These are phyloP conservation scores for Stachybotrys chlorohalonatus DNA, from an alignment of 2,329 filamentous ascomycete genomes.

Conservation along the genomic window DNA sequence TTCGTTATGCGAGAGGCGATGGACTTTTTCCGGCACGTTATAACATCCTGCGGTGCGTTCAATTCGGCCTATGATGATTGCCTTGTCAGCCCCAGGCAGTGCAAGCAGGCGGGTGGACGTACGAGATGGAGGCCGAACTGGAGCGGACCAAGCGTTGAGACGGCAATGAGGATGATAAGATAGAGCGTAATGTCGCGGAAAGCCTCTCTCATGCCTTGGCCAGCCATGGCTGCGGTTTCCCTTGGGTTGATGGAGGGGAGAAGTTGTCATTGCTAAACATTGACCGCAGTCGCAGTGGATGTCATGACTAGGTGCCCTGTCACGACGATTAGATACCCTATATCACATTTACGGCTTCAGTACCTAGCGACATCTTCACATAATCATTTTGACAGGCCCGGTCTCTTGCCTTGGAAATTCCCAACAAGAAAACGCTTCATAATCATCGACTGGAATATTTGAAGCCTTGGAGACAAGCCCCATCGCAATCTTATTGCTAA, in stretches of 20 bases:
- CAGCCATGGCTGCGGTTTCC: conserved; percentile 17
- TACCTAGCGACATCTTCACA: neutral
- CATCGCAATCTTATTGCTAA: no score
- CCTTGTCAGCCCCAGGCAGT: neutral
- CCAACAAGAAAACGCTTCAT: no score
- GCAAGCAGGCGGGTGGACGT: conserved; percentile 17
- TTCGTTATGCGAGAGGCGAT: conserved; percentile 18
- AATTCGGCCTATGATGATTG: conserved; percentile 59
- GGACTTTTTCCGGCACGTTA: conserved; percentile 65
- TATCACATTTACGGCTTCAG: neutral
- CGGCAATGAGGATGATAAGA: conserved; percentile 64
- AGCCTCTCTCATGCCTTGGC: conserved; percentile 14
- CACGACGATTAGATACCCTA: no score
- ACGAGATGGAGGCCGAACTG: conserved; percentile 94
- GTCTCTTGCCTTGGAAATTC: no score
- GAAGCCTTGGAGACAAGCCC: no score
- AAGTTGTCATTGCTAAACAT: neutral
- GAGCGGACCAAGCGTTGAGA: conserved; percentile 77
- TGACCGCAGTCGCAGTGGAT: no score
- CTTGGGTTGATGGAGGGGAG: conserved; percentile 1
- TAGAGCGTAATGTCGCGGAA: conserved; percentile 57
- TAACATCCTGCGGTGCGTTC: conserved; percentile 88
- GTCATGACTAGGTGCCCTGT: no score
- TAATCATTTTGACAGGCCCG: no score
- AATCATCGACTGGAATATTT: no score